Base-by-base conservation (phyloP, 495 filamentous ascomycete species). In the Penicillium cataractarum region DNA sequence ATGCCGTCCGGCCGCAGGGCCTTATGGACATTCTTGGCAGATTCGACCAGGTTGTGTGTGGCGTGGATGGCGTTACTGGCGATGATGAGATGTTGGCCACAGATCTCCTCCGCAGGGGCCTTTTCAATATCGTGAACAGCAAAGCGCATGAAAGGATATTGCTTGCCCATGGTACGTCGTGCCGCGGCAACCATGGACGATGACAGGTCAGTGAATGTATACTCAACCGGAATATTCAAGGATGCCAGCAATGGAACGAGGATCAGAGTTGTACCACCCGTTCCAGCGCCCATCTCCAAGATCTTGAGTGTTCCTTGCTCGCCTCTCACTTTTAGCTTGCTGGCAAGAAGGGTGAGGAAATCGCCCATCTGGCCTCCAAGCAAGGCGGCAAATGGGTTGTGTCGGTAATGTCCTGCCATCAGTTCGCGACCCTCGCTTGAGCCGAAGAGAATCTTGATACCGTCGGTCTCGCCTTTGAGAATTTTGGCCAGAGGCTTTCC, bases 41-140 rank as follows among this genome's bases (percentile, higher is more conserved):
- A 79, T 0, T 21, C 55, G 0, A 19, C 21, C 42, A 83, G 61
- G 29, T 64, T 72, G 12, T 74, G 74, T 0, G 83, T 86, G 0
- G 83, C 83, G 42, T 86, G 83, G 0, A 86, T 69, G 2, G 71
- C 75, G 52, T 84, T 83, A 46, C 72, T 83, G 0, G 80, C 77
- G 2, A 86, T 63, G 27, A 84, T 66, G 21, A 84, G 69, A 60
- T 84, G 79, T 31, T 83, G 77, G 2, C 70, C 67, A 1, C 71
- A 48, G 1, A 84, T 58, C 0, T 80, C 72, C 1, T 69, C 72
- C 0, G 75, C 66, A 0, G 70, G 71, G 12, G 55, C 60, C 27
- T 76, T 78, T 24, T 82, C 82, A 39, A 85, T 84, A 35, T 85
- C 80, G 35, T 78, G 75, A 0, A 71, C 67, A 2, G 46, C 55